Evolutionary conservation across 345 rosid genomes (phyloP).

Genomic region (Lepidium africanum): DNA sequence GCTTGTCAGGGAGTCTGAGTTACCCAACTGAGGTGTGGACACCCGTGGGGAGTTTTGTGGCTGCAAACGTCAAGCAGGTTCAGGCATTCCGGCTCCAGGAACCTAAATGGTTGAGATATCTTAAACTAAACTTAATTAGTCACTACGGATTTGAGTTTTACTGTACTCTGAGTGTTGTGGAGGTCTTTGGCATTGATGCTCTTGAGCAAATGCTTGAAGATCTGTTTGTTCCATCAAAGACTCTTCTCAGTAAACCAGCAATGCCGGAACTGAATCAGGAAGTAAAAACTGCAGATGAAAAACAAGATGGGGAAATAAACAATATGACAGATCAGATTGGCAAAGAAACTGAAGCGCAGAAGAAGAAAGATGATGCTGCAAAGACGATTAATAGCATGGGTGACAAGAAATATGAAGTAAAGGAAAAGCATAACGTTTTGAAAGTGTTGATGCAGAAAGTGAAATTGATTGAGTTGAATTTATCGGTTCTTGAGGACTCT

Average conservation of each 20-base stretch:
- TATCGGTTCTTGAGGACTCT: conserved; percentile 66
- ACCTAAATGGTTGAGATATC: conserved; percentile 90
- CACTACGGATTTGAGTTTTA: conserved; percentile 96
- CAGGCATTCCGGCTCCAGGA: conserved; percentile 71
- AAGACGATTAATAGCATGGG: conserved; percentile 32
- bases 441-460: conserved; percentile 93
- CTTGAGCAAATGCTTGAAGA: conserved; percentile 94
- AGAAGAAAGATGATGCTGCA: conserved; percentile 21
- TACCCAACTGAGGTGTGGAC: conserved; percentile 71
- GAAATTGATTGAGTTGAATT: conserved; percentile 63
- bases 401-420: conserved; percentile 53
- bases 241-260: conserved; percentile 32
- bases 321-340: conserved; percentile 28
- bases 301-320: conserved; percentile 1
- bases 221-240: conserved; percentile 50
- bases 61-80: conserved; percentile 66
- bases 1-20: conserved; percentile 66
- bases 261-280: conserved; percentile 28
- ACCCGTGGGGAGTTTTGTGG: conserved; percentile 51
- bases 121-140: conserved; percentile 59
- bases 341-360: conserved; percentile 34
- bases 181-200: conserved; percentile 88
- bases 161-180: conserved; percentile 78
- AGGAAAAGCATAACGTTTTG: conserved; percentile 62
- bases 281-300: conserved; percentile 15